Evolutionary conservation across 148 eudicot species (phyloP).

Genomic region (Chenopodium suecicum): DNA sequence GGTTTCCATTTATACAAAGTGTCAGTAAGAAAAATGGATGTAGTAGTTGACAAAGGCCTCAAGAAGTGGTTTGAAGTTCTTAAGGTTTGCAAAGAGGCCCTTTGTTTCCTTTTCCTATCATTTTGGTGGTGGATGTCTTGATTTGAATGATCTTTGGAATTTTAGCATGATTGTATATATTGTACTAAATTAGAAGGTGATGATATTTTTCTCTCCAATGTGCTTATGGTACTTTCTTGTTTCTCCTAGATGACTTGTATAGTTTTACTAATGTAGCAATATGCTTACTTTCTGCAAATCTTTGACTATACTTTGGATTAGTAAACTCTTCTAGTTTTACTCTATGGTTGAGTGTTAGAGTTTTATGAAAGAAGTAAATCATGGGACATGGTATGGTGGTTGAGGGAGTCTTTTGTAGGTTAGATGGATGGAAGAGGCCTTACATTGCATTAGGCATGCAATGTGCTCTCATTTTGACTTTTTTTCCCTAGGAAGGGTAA

Average conservation of each 20-base stretch:
- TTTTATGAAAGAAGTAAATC: too few relatives aligned
- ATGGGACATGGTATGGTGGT: too few relatives aligned
- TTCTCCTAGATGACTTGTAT: neutral
- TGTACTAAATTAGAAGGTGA: neutral
- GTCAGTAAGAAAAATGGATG: too few relatives aligned
- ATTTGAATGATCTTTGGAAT: neutral
- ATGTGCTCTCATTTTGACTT: neutral
- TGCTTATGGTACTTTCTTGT: neutral
- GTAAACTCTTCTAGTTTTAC: neutral
- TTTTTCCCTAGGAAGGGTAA: too few relatives aligned
- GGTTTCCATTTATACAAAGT: too few relatives aligned
- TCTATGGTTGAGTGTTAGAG: neutral
- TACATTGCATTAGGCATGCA: neutral
- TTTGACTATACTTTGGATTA: neutral
- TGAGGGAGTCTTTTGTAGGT: too few relatives aligned
- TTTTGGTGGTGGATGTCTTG: neutral
- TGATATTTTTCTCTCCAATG: neutral
- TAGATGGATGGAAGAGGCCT: neutral
- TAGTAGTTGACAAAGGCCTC: neutral
- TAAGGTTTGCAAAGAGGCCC: neutral
- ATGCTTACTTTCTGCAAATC: neutral
- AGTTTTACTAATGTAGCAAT: neutral
- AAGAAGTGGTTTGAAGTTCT: neutral
- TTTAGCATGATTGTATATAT: neutral
- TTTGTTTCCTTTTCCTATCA: neutral